Base-by-base conservation (phyloP, 495 filamentous ascomycete genomes). In the Daldinia grandis region DNA sequence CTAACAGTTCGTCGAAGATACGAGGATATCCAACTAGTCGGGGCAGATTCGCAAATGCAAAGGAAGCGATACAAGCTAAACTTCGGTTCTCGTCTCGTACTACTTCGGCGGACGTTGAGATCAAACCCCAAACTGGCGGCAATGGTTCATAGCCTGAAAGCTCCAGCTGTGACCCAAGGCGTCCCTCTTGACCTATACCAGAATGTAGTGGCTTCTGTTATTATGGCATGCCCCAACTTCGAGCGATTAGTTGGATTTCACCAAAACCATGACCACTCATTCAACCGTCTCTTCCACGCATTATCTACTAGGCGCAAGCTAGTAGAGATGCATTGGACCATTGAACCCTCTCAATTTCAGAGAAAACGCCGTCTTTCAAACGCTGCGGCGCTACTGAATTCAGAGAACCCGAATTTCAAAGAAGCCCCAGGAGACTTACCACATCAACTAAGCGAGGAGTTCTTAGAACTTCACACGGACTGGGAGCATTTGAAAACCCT, bases 151-250 rank as follows among this genome's bases (percentile, higher is more conserved):
- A 90, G 90, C 60, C 81, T 98, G 19, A 92, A 92, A 60, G 86
- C 93, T 15, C 89, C 91, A 1, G 86, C 91, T 10, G 82, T 88
- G 62, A 87, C 87, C 17, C 83, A 80, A 8, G 81, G 81, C 44
- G 75, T 79, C 7, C 85, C 74, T 76, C 64, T 83, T 73, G 85
- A 87, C 51, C 85, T 90, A 58, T 90, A 92, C 67, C 85, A 91
- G 31, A 88, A 94, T 69, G 64, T 92, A 35, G 83, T 94, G 4
- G 91, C 93, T 5, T 93, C 92, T 5, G 79, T 98, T 28, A 87
- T 97, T 30, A 94, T 94, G 90, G 81, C 90, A 5, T 97, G 93
- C 75, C 92, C 92, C 9, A 95, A 95, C 74, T 79, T 98, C 40
- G 92, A 97, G 74, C 83, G 86, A 44, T 79, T 97, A 17, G 78